phyloP scores from a whole-genome alignment of 2,329 filamentous ascomycete genomes.

The Aspergillus sp. region DNA sequence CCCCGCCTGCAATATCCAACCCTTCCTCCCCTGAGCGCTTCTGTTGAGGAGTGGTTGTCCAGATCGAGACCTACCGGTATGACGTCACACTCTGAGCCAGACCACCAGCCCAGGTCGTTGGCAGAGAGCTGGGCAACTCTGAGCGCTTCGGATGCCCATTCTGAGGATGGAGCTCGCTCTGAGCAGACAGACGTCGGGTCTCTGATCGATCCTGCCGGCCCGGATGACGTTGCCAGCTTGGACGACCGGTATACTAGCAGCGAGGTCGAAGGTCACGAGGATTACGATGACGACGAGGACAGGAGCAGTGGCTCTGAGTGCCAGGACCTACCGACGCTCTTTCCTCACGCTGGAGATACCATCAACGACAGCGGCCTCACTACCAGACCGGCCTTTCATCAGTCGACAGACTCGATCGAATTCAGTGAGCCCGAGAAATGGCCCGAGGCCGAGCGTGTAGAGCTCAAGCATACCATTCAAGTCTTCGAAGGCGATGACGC shows the following conservation, averaged over 20 bases:
- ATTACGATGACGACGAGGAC: slow-evolving; percentile 15
- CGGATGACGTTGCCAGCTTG: slow-evolving; percentile 38
- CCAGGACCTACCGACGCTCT: slow-evolving; percentile 20
- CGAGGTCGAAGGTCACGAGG: slow-evolving; percentile 26
- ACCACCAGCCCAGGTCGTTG: slow-evolving; percentile 23
- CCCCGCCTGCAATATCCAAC: slow-evolving; percentile 34
- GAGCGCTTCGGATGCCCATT: slow-evolving; percentile 34
- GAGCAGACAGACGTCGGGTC: slow-evolving; percentile 37
- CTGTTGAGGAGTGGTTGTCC: slow-evolving; percentile 34
- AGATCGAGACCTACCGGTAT: slow-evolving; percentile 33
- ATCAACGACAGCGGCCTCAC: slow-evolving; percentile 30
- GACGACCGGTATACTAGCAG: slow-evolving; percentile 30
- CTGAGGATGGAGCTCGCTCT: slow-evolving; percentile 36
- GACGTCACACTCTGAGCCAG: slow-evolving; percentile 24
- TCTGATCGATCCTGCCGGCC: slow-evolving; percentile 32
- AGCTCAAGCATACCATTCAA: slow-evolving; percentile 34
- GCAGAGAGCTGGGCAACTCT: slow-evolving; percentile 40
- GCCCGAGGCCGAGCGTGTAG: slow-evolving; percentile 30
- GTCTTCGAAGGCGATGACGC: slow-evolving; percentile 25
- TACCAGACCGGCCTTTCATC: slow-evolving; percentile 22
- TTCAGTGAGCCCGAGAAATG: slow-evolving; percentile 34
- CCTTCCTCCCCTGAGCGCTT: slow-evolving; percentile 28
- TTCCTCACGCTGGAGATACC: slow-evolving; percentile 17
- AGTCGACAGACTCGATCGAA: slow-evolving; percentile 30
- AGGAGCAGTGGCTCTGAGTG: slow-evolving; percentile 20